These are phyloP conservation scores for Pichia sp. DNA, from an alignment of 1,139 yeast species.

Conservation along the genomic window DNA sequence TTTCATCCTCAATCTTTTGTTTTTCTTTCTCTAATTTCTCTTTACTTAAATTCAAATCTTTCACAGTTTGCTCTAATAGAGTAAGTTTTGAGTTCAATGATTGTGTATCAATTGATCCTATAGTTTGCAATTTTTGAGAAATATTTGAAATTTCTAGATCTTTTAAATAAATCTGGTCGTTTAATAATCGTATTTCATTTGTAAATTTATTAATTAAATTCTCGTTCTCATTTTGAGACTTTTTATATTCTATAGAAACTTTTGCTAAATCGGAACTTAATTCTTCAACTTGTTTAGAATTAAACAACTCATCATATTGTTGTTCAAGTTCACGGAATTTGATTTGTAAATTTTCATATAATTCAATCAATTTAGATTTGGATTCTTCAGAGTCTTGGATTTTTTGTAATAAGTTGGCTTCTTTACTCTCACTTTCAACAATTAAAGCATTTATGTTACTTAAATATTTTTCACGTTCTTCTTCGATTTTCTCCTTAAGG, in stretches of 20 bases:
- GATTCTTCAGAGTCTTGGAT: conserved; percentile 18
- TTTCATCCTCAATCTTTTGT: conserved; percentile 13
- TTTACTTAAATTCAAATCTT: conserved; percentile 11
- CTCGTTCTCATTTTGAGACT: conserved; percentile 18
- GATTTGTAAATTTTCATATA: conserved; percentile 16
- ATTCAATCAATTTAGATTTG: conserved; percentile 22
- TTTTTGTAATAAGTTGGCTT: conserved; percentile 18
- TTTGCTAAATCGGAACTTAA: conserved; percentile 23
- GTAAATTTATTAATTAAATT: conserved; percentile 5
- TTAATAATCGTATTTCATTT: conserved; percentile 12
- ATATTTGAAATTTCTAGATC: conserved; percentile 19
- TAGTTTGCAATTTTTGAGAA: background rate
- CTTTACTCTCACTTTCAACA: background rate
- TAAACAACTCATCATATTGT: conserved; percentile 1
- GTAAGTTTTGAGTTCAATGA: conserved; percentile 23
- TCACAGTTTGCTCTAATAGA: conserved; percentile 6
- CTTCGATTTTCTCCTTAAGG: conserved; percentile 8
- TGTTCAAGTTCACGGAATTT: conserved; percentile 8
- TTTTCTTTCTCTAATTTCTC: conserved; percentile 13
- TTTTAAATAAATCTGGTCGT: conserved; percentile 15
- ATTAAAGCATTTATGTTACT: conserved; percentile 5
- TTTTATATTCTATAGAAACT: conserved; percentile 21
- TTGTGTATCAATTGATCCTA: conserved; percentile 8
- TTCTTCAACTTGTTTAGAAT: conserved; percentile 10
- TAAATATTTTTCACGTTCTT: conserved; percentile 7